Base-by-base conservation (phyloP, 768 basidiomycete species). In the Suillus luteus region DNA sequence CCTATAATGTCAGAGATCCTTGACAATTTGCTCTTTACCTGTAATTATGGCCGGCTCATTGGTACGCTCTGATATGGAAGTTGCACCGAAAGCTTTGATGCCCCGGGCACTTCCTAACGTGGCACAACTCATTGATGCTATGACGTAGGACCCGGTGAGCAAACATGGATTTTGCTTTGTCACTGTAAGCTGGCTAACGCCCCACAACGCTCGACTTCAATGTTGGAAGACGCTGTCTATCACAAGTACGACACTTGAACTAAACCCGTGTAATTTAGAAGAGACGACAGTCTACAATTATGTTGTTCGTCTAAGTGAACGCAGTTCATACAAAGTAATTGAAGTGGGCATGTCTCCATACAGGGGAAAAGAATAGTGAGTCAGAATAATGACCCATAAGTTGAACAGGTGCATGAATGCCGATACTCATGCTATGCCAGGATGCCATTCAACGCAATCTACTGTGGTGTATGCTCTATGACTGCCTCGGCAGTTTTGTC, bases 401-500 rank as follows among this genome's bases (percentile, higher is more conserved):
- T 62, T 52, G 38, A 40, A 6, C 14, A 15, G 40, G 40, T 15
- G 24, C 17, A 54, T n/a, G 19, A 33, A 33, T 31, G 17, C 27
- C 49, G 3, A 19, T 33, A 31, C 38, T 57, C 5, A 15, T 59
- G 22, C 22, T n/a, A 24, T 55, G 37, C 22, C 38, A 58, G 31
- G 38, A 40, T 59, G 10, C 35, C 33, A 38, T 38, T 24, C 14
- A 41, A 55, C 22, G 31, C n/a, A 7, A 3, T 27, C 61, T 55
- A 38, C 31, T 37, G 35, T 8, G 59, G 19, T 1, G 57, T 38
- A 60, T n/a, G 49, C 37, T 58, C 40, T 60, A 75, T 52, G n/a
- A 74, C 64, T 3, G 86, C 81, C 37, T 80, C 80, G 9, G 78
- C 78, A 9, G 92, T 93, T 62, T 86, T 83, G 67, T 89, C 85